A percentile compares a stretch with the other conserved stretches of the same genome.
Evolutionary conservation across 2,329 filamentous ascomycete genomes (phyloP).

Genomic region (Chaetothyriales sp.): DNA sequence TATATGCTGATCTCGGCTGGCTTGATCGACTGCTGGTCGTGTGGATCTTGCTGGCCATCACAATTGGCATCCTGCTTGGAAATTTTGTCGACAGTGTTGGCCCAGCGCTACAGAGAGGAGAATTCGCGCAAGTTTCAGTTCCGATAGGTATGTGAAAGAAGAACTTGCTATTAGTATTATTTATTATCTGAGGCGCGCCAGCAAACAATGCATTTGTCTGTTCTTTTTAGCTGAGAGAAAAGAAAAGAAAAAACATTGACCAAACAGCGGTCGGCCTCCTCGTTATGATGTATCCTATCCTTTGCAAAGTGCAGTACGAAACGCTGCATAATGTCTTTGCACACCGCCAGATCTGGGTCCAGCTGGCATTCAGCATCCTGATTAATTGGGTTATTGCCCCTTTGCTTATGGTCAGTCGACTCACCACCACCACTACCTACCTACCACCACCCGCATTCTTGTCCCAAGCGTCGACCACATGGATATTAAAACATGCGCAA

Average conservation of each 20-base stretch:
- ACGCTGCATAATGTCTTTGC: slow-evolving; percentile 52
- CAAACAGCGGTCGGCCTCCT: slow-evolving; percentile 57
- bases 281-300: slow-evolving; percentile 88
- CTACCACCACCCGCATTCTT: no score
- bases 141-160: slow-evolving; percentile 43
- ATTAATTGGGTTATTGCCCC: slow-evolving; percentile 76
- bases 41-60: slow-evolving; percentile 70
- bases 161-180: no score
- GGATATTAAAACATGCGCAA: not conserved
- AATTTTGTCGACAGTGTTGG: slow-evolving; percentile 55
- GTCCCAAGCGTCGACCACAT: no score
- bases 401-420: slow-evolving; percentile 53
- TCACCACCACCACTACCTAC: no score
- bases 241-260: no score
- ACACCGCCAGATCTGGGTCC: slow-evolving; percentile 53
- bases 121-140: slow-evolving; percentile 55
- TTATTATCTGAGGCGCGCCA: no score
- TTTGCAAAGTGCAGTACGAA: slow-evolving; percentile 75
- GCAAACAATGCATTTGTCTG: no score
- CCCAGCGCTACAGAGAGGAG: slow-evolving; percentile 49
- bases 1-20: slow-evolving; percentile 31
- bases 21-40: slow-evolving; percentile 50
- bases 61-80: slow-evolving; percentile 56
- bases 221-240: no score
- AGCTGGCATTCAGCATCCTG: slow-evolving; percentile 60